These are phyloP conservation scores for Blastobotrys peoriensis DNA, from an alignment of 805 yeast genomes.

Conservation along the genomic window DNA sequence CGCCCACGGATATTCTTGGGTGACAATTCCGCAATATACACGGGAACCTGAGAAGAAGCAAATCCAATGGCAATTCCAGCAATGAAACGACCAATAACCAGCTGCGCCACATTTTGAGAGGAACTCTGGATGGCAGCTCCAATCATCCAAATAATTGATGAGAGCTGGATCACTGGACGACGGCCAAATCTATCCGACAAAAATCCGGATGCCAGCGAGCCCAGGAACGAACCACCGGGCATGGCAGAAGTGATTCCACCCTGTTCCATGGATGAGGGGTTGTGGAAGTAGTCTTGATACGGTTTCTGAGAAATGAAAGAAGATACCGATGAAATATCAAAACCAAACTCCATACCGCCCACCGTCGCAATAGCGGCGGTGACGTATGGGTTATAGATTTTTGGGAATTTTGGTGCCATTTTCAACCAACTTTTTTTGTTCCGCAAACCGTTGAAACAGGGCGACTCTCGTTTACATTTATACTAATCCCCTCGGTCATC, in stretches of 20 bases:
- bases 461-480: too few relatives aligned
- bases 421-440: too few relatives aligned
- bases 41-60: slow-evolving; percentile 61
- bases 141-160: slow-evolving; percentile 50
- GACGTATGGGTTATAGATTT: slow-evolving; percentile 49
- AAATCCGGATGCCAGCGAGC: slow-evolving; percentile 52
- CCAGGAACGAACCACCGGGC: slow-evolving; percentile 71
- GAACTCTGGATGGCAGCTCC: slow-evolving; percentile 55
- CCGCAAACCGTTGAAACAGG: too few relatives aligned
- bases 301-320: slow-evolving; percentile 49
- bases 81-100: slow-evolving; percentile 50
- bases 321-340: slow-evolving; percentile 72
- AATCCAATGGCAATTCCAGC: slow-evolving; percentile 62
- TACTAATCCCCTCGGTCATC: too few relatives aligned
- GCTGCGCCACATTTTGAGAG: slow-evolving; percentile 37
- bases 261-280: slow-evolving; percentile 52
- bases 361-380: slow-evolving; percentile 53
- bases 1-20: slow-evolving; percentile 56
- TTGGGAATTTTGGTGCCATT: background rate
- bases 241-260: slow-evolving; percentile 71
- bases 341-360: slow-evolving; percentile 70
- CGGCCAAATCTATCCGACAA: slow-evolving; percentile 53
- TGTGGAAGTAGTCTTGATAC: slow-evolving; percentile 46
- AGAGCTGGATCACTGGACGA: slow-evolving; percentile 44
- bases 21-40: slow-evolving; percentile 58